Evolutionary conservation across 2,329 filamentous ascomycete genomes (phyloP).

Genomic region (Thielaviopsis populi): DNA sequence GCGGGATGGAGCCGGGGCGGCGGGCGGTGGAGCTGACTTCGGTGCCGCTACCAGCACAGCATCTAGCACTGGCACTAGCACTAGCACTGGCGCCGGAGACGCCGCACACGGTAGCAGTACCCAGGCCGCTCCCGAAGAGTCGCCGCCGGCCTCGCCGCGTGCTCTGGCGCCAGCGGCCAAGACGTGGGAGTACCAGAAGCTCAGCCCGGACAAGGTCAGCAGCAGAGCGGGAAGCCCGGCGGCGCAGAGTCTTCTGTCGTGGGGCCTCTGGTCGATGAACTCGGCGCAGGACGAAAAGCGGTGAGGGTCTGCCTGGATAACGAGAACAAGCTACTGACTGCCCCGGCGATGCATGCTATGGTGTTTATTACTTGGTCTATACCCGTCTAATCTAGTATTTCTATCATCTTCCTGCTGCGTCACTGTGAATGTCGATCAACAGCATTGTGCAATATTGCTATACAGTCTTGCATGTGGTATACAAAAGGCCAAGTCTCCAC

Average conservation of each 20-base stretch:
- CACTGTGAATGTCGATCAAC: background rate
- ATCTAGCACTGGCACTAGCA: no score
- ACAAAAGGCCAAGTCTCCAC: background rate
- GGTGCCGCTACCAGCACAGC: no score
- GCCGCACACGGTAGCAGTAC: background rate
- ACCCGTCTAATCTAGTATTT: background rate
- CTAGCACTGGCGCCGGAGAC: no score
- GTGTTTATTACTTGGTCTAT: background rate
- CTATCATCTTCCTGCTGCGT: background rate
- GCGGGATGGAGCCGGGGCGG: background rate
- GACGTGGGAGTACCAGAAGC: slow-evolving; percentile 7
- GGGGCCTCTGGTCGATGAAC: background rate
- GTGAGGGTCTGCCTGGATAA: background rate
- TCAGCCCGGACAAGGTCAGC: slow-evolving; percentile 1
- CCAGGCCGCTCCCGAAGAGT: background rate
- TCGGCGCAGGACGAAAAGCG: background rate
- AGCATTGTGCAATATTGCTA: background rate
- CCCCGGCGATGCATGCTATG: background rate
- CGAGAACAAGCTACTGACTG: background rate
- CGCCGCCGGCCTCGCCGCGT: slow-evolving; percentile 19
- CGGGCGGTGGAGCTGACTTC: background rate
- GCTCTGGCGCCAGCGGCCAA: slow-evolving; percentile 22
- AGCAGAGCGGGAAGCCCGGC: background rate
- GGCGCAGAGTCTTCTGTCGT: background rate
- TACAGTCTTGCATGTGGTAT: background rate